phyloP scores from a whole-genome alignment of 2,329 filamentous ascomycete genomes.

The Ophiostoma ulmi region DNA sequence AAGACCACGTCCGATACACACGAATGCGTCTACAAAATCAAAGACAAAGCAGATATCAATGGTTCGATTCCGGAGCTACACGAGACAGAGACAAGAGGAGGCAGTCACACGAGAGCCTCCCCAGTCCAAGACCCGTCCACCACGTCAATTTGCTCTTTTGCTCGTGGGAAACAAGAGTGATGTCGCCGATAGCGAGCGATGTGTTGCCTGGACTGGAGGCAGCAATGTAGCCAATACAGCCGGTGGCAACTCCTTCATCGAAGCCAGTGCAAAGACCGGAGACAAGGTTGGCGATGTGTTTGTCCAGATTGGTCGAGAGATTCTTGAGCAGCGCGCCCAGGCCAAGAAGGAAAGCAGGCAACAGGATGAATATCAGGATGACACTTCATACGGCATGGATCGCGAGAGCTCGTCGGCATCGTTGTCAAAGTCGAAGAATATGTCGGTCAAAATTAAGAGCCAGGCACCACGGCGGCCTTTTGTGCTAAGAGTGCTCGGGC shows the following conservation, averaged over 20 bases:
- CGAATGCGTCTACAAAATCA: not conserved
- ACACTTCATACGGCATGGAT: not conserved
- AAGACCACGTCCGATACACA: no score
- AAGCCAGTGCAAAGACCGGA: not conserved
- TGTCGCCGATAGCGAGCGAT: not conserved
- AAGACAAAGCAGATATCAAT: not conserved
- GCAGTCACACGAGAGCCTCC: not conserved
- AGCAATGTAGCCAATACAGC: not conserved
- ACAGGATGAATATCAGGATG: not conserved
- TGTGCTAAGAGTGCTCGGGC: not conserved
- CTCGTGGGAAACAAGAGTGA: conserved; percentile 3
- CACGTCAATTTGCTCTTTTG: not conserved
- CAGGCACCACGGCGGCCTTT: not conserved
- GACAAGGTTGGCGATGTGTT: not conserved
- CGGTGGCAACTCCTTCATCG: not conserved
- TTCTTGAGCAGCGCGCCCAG: not conserved
- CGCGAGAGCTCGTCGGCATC: not conserved
- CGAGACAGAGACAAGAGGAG: not conserved
- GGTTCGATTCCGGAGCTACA: not conserved
- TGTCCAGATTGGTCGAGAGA: not conserved
- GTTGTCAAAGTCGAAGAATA: not conserved
- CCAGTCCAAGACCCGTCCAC: no score
- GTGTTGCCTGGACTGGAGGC: not conserved
- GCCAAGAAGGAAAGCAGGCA: not conserved
- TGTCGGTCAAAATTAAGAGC: not conserved